These are phyloP conservation scores for Euphorbia corollata DNA, from an alignment of 441 rosid genomes.

Conservation along the genomic window DNA sequence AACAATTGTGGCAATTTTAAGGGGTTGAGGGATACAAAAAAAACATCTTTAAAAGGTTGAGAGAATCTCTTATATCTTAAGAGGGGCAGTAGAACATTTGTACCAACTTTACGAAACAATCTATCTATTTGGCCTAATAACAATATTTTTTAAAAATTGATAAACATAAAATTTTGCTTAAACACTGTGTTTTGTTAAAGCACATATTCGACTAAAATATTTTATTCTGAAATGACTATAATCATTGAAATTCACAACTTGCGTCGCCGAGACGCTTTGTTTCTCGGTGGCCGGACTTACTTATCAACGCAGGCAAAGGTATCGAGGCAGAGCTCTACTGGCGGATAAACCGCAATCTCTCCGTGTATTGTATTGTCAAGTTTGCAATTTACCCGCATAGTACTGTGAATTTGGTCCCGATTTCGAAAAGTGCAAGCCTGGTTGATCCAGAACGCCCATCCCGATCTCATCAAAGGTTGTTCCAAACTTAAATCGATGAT, in stretches of 20 bases:
- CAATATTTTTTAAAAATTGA: no score
- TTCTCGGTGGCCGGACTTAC: background rate
- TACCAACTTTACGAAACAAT: no score
- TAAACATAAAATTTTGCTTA: no score
- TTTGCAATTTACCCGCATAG: slow-evolving; percentile 81
- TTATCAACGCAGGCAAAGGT: background rate
- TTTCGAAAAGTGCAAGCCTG: slow-evolving; percentile 89
- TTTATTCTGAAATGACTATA: background rate
- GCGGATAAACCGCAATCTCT: slow-evolving; percentile 75
- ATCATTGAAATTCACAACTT: background rate
- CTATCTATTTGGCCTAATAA: no score
- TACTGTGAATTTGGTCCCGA: slow-evolving; percentile 89
- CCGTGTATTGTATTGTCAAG: slow-evolving; percentile 59
- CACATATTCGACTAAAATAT: background rate
- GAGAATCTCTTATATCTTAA: no score
- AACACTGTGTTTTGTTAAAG: slow-evolving; percentile 1
- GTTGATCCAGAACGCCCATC: slow-evolving; percentile 78
- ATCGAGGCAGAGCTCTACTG: slow-evolving; percentile 25
- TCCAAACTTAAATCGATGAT: background rate
- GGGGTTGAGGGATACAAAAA: no score
- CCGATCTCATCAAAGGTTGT: slow-evolving; percentile 63
- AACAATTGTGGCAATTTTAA: no score
- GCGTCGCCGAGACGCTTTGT: slow-evolving; percentile 18
- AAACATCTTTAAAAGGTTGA: no score
- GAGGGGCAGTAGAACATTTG: no score